These are phyloP conservation scores for Alternaria brassicae DNA, from an alignment of 2,329 filamentous ascomycete genomes.

Conservation along the genomic window DNA sequence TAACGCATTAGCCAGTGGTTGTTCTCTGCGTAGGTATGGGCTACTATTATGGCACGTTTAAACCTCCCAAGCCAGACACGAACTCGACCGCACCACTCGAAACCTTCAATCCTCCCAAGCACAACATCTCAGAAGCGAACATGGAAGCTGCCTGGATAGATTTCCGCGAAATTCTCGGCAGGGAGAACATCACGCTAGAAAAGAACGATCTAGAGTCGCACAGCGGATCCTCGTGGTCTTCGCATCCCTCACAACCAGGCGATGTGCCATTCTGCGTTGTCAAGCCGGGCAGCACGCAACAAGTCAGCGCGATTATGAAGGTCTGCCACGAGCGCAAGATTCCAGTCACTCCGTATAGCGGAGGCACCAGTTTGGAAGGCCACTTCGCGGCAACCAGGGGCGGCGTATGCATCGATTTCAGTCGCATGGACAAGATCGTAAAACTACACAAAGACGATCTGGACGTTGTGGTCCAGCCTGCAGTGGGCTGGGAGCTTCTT, in stretches of 20 bases:
- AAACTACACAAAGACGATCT: conserved; percentile 74
- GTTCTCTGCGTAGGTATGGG: conserved; percentile 59
- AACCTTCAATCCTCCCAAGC: conserved; percentile 57
- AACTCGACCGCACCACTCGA: conserved; percentile 66
- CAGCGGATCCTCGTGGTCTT: conserved; percentile 69
- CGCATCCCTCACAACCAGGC: conserved; percentile 53
- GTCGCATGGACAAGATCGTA: conserved; percentile 82
- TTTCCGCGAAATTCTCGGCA: conserved; percentile 66
- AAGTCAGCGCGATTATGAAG: conserved; percentile 88
- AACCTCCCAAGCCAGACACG: conserved; percentile 55
- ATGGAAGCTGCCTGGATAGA: conserved; percentile 71
- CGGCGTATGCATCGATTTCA: conserved; percentile 86
- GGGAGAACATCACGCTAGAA: conserved; percentile 68
- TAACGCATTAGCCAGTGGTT: conserved; percentile 53
- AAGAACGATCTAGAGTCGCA: conserved; percentile 63
- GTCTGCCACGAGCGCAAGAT: conserved; percentile 81
- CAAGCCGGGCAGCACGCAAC: conserved; percentile 77
- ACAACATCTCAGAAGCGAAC: conserved; percentile 64
- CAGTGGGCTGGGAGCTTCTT: conserved; percentile 83
- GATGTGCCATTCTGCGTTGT: conserved; percentile 69
- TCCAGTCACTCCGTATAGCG: conserved; percentile 85
- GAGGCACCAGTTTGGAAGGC: conserved; percentile 88
- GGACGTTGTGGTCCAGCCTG: conserved; percentile 66
- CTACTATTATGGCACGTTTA: conserved; percentile 66
- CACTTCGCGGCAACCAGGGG: conserved; percentile 84